Evolutionary conservation across 1,139 yeast genomes (phyloP), one percentile per base, ranked within the genome.

Genomic region (Debaryomyces singareniensis): DNA sequence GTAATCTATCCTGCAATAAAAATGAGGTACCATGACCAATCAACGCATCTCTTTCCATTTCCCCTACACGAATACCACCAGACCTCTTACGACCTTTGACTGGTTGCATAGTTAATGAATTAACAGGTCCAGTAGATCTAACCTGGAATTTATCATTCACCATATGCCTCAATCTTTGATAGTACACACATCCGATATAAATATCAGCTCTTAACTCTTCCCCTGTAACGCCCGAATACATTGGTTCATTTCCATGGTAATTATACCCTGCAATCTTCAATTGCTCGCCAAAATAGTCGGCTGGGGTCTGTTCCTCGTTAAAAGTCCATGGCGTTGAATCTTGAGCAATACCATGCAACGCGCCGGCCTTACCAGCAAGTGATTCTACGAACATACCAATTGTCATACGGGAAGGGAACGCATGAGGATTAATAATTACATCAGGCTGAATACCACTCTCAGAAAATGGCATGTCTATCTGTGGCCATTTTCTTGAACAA

Each of bases 41-140:
- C 48, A 91, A 69, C 2, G 98, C 98, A 70, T 91, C 99, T 67
- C 98, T 84, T 66, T 91, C 99, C 99, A 91, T 91, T 61, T 91
- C 98, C 56, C 98, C 98, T 25, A 91, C 95, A 72, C 99, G 95
- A 47, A 91, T 91, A 81, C 99, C 99, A 63, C 99, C 99, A 43
- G 83, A 79, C 65, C 98, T 79, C 78, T 91, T 93, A 67, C 99
- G 82, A 51, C 99, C 99, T 68, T 93, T 91, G 36, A 91, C 98
- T 28, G 99, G 99, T 69, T 91, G 99, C 96, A 91, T 89, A 12
- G 98, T 93, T 51, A 91, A 72, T 22, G 94, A 78, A 59, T 89
- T 89, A 24, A 91, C 97, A 4, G 98, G 97, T 52, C 99, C 99
- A 12, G 98, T 91, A 5, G 96, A 85, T 65, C 99, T 82, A 34